Percentiles rank a stretch among this genome's conserved stretches.
Evolutionary conservation across 176 grass and related monocot genomes (phyloP).

Genomic region (maize (Zea mays)): DNA sequence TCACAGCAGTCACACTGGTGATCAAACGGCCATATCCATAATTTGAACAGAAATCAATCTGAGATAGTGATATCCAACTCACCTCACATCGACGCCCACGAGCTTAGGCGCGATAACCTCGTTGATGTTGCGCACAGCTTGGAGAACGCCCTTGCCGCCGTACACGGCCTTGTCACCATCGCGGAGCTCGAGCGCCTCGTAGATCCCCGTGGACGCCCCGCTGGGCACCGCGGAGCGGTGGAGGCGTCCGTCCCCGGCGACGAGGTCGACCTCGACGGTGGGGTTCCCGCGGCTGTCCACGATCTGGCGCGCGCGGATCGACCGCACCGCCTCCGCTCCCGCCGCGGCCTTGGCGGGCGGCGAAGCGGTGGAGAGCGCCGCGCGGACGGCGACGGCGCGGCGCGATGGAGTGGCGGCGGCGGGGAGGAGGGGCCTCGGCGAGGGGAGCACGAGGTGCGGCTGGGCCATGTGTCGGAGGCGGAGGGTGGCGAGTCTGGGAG

Average conservation of each 20-base stretch:
- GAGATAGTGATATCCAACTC: constrained; percentile 11
- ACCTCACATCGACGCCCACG: constrained; percentile 86
- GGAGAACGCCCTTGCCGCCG: constrained; percentile 90
- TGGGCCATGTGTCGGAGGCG: constrained; percentile 32
- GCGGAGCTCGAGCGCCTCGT: constrained; percentile 90
- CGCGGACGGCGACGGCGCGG: constrained; percentile 49
- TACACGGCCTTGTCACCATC: constrained; percentile 86
- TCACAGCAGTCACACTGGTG: not conserved
- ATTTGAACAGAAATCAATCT: not conserved
- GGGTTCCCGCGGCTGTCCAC: constrained; percentile 94
- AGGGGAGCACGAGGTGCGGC: constrained; percentile 49
- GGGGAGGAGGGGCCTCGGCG: constrained; percentile 46
- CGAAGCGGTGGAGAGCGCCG: constrained; percentile 41
- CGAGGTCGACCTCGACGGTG: constrained; percentile 93
- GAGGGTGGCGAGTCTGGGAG: not conserved
- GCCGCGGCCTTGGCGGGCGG: constrained; percentile 10
- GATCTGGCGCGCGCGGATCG: constrained; percentile 90
- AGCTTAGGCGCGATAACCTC: constrained; percentile 81
- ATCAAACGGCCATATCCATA: constrained; percentile 7
- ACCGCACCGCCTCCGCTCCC: constrained; percentile 51
- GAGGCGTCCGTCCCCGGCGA: constrained; percentile 58
- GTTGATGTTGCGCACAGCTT: constrained; percentile 87
- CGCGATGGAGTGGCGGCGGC: not conserved
- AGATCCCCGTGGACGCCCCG: constrained; percentile 92
- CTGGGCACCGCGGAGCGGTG: constrained; percentile 92